Conservation (phyloP, 2,329 filamentous ascomycete genomes). For the Thermochaetoides dissita region DNA sequence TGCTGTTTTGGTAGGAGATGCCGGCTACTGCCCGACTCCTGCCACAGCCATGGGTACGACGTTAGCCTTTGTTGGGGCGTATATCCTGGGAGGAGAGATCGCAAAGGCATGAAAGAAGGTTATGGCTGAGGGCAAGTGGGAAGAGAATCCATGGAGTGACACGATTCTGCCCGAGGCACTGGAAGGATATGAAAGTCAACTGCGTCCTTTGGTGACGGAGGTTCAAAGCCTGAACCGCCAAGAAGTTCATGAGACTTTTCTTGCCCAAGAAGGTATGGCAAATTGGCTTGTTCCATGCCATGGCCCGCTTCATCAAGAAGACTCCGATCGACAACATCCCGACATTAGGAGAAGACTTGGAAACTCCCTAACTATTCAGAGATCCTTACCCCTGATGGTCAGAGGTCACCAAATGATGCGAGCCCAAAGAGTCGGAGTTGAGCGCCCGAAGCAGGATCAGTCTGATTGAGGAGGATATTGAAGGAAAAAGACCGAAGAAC, state of each 20-base stretch:
- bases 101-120: slow-evolving; percentile 3
- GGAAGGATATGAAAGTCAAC: slow-evolving; percentile 27
- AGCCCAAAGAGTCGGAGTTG: background rate
- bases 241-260: background rate
- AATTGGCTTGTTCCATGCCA: slow-evolving; percentile 1
- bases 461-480: background rate
- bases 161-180: slow-evolving; percentile 21
- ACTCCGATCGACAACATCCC: slow-evolving; percentile 2
- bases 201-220: slow-evolving; percentile 30
- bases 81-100: slow-evolving; percentile 41
- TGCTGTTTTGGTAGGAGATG: slow-evolving; percentile 39
- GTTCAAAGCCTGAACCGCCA: slow-evolving; percentile 21
- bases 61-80: slow-evolving; percentile 34
- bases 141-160: slow-evolving; percentile 11
- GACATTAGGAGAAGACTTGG: slow-evolving; percentile 4
- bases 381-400: background rate
- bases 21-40: slow-evolving; percentile 34
- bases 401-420: background rate
- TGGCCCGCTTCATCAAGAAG: background rate
- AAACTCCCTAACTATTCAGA: slow-evolving; percentile 7
- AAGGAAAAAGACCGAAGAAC: no score
- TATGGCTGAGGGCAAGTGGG: slow-evolving; percentile 2
- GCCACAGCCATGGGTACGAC: slow-evolving; percentile 39
- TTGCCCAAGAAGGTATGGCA: background rate
- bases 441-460: background rate